phyloP scores from a whole-genome alignment of 2,329 filamentous ascomycete species.

The Penicillium sp. region DNA sequence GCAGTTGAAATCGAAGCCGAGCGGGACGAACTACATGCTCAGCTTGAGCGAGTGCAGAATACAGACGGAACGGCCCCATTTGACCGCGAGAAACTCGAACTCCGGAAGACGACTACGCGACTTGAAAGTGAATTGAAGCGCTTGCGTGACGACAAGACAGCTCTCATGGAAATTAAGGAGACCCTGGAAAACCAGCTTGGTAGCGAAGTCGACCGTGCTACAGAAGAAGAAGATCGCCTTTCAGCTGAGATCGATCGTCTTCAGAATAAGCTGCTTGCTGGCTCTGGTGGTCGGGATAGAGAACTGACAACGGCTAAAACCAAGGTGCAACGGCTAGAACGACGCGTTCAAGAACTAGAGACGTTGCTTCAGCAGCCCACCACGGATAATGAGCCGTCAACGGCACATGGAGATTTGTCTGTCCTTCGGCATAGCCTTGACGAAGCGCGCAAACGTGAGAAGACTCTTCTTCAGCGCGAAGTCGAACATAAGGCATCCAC shows the following conservation, averaged over 20 bases:
- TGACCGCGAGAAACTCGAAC: slow-evolving; percentile 66
- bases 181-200: slow-evolving; percentile 63
- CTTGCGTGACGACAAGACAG: slow-evolving; percentile 62
- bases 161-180: slow-evolving; percentile 56
- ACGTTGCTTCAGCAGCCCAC: slow-evolving; percentile 53
- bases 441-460: slow-evolving; percentile 64
- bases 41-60: slow-evolving; percentile 56
- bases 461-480: slow-evolving; percentile 64
- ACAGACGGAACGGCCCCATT: slow-evolving; percentile 58
- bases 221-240: slow-evolving; percentile 62
- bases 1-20: slow-evolving; percentile 61
- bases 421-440: slow-evolving; percentile 62
- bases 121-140: slow-evolving; percentile 66
- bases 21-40: slow-evolving; percentile 63
- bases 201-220: slow-evolving; percentile 63
- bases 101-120: slow-evolving; percentile 65
- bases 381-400: slow-evolving; percentile 33
- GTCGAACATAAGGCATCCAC: slow-evolving; percentile 60
- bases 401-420: slow-evolving; percentile 52
- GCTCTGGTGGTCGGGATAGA: slow-evolving; percentile 45
- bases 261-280: slow-evolving; percentile 50
- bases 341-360: slow-evolving; percentile 50
- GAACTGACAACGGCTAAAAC: slow-evolving; percentile 55
- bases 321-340: slow-evolving; percentile 64
- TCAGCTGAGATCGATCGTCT: slow-evolving; percentile 50